Evolutionary conservation across 2,329 filamentous ascomycete genomes (phyloP).

Genomic region (Thelonectria olida): DNA sequence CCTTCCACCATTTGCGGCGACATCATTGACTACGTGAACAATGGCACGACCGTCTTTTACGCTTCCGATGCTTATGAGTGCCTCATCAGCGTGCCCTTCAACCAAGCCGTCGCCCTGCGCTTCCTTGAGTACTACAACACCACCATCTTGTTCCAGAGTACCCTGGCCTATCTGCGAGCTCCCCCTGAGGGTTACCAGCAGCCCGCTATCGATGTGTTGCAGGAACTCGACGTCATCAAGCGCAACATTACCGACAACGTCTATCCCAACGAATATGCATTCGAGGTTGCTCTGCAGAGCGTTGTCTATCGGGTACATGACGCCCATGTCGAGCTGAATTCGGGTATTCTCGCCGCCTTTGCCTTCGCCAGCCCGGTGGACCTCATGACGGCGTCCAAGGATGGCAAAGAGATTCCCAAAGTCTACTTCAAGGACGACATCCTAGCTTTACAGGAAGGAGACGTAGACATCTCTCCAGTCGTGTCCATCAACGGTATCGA

Average conservation of each 20-base stretch:
- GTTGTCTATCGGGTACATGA: slow-evolving; percentile 2
- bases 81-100: slow-evolving; percentile 1
- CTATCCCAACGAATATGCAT: neutral
- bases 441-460: neutral
- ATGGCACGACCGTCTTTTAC: neutral
- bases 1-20: slow-evolving; percentile 6
- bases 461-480: neutral
- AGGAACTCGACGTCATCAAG: neutral
- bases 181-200: slow-evolving; percentile 1
- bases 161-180: neutral
- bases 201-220: neutral
- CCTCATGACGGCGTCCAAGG: slow-evolving; percentile 1
- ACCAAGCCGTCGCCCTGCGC: neutral
- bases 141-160: slow-evolving; percentile 6
- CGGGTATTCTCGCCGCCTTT: neutral
- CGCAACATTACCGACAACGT: neutral
- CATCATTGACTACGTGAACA: slow-evolving; percentile 3
- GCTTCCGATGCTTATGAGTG: neutral
- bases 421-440: slow-evolving; percentile 1
- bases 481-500: slow-evolving; percentile 5
- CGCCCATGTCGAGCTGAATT: neutral
- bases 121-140: slow-evolving; percentile 9
- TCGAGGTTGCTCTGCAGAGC: slow-evolving; percentile 7
- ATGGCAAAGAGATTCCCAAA: slow-evolving; percentile 1
- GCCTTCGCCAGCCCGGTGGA: neutral